Base-by-base conservation (phyloP, 2,329 filamentous ascomycete species). In the Tolypocladium ovalisporum region DNA sequence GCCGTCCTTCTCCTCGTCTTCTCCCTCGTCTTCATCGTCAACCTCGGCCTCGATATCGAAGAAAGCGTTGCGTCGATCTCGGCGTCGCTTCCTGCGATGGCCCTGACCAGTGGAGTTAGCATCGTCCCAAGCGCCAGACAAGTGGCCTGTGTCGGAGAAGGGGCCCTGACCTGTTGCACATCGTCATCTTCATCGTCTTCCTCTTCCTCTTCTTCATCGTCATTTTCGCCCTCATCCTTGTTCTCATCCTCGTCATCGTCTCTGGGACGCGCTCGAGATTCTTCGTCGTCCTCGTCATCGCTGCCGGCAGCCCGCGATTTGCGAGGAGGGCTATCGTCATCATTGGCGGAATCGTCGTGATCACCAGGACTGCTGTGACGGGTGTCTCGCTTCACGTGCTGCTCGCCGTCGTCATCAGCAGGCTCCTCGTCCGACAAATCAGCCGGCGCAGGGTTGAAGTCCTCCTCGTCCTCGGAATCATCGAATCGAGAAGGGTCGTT, bases 11-110 rank as follows among this genome's bases (percentile, higher is more conserved):
- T 97, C 93, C 55, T 95, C 90, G 62, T 96, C 90, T 60, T 89
- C 89, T 63, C 83, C 87, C 63, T 90, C 89, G 65, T 96, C 91
- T 65, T 96, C 91, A 62, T 96, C 94, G 68, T 97, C 94, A 64
- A 99, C 94, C 75, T 97, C 94, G 71, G 94, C 94, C 79, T 99
- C 94, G 67, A 93, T 90, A 84, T 99, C 94, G 75, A 99, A 86
- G 83, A 97, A 97, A 67, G 88, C 86, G 65, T 90, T 89, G 62
- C 90, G 84, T 62, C 82, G 82, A 62, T 88, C 85, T 70, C 84
- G 84, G 71, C 86, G 87, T 58, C 92, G 88, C 73, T 97, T 97
- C 65, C 88, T 83, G 57, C 89, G 89, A 67, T 90, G 81, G 58
- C 79, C 76, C 81, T 84, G 58, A 44, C 37, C 40, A 34, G 15